Evolutionary conservation across 2,329 filamentous ascomycete genomes (phyloP), one percentile per base, ranked within the genome.

Genomic region (Tolypocladium pustulatum): DNA sequence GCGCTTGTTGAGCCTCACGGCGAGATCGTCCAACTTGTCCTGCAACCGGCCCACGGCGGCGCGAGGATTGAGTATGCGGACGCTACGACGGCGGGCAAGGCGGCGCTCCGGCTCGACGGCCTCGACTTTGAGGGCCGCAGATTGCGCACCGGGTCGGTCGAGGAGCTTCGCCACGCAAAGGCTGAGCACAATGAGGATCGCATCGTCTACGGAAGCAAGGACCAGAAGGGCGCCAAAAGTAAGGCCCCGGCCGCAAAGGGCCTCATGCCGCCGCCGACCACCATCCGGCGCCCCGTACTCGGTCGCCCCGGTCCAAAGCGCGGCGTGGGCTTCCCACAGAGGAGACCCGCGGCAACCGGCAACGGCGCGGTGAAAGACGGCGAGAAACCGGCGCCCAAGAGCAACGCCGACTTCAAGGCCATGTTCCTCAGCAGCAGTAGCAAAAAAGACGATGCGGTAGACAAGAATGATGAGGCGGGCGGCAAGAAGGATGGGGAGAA

Each of bases 11-110:
- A 91, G 65, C 81, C 84, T 1, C 80, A 86, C 52, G 91, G 91
- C 0, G 72, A 80, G 1, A 79, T 97, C 30, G 79, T 86, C 62
- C 93, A 92, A 71, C 79, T 97, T 4, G 80, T 88, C 15, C 79
- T 97, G 13, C 86, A 91, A 53, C 90, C 91, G 1, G 84, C 91
- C 60, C 89, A 96, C 62, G 86, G 87, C 59, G 92, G 91, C 15
- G 94, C 92, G 6, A 88, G 93, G 58, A 81, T 97, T 41, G 94
- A 97, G 68, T 97, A 89, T 66, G 76, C 76, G 2, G 84, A 90
- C 56, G 79, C 87, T 2, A 78, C 84, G 2, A 81, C 85, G 40
- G 89, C 89, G 0, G 92, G 92, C 32, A 88, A 83, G 67, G 89
- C 88, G 1, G 78, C 83, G n/a, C 68, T 88, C 9, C 77, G 76